A percentile compares a stretch with the other conserved stretches of the same genome.
phyloP scores from a whole-genome alignment of 768 basidiomycete species.

The Hygrophorus pudorinus region DNA sequence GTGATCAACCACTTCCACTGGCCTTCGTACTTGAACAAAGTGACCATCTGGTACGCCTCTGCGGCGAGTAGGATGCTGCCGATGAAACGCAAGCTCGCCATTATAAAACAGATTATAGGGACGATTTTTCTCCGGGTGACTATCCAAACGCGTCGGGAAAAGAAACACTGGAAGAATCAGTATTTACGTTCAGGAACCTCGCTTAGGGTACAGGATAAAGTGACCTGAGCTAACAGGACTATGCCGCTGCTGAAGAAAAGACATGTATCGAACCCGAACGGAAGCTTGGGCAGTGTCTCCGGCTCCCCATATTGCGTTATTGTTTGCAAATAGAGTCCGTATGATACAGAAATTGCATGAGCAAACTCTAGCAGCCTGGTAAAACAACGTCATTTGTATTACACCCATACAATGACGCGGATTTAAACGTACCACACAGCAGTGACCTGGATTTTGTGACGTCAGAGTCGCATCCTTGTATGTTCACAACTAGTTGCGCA shows the following conservation, averaged over 20 bases:
- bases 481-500: constrained; percentile 1
- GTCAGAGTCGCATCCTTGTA: not conserved
- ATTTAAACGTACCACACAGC: constrained; percentile 1
- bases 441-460: constrained; percentile 1
- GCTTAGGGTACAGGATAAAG: not conserved
- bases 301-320: constrained; percentile 17
- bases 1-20: constrained; percentile 23
- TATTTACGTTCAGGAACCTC: not conserved
- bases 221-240: constrained; percentile 21
- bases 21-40: constrained; percentile 13
- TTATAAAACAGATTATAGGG: constrained; percentile 16
- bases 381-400: not conserved
- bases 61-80: constrained; percentile 20
- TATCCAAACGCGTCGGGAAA: constrained; percentile 19
- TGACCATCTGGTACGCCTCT: constrained; percentile 14
- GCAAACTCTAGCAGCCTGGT: constrained; percentile 18
- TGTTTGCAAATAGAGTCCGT: constrained; percentile 22
- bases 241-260: constrained; percentile 20
- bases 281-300: constrained; percentile 14
- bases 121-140: constrained; percentile 19
- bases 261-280: constrained; percentile 11
- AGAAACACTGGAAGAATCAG: constrained; percentile 18
- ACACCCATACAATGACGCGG: not conserved
- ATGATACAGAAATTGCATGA: constrained; percentile 18
- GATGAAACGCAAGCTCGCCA: constrained; percentile 17